Conservation (phyloP, 441 rosid genomes). For the Euphorbia celastroides region DNA sequence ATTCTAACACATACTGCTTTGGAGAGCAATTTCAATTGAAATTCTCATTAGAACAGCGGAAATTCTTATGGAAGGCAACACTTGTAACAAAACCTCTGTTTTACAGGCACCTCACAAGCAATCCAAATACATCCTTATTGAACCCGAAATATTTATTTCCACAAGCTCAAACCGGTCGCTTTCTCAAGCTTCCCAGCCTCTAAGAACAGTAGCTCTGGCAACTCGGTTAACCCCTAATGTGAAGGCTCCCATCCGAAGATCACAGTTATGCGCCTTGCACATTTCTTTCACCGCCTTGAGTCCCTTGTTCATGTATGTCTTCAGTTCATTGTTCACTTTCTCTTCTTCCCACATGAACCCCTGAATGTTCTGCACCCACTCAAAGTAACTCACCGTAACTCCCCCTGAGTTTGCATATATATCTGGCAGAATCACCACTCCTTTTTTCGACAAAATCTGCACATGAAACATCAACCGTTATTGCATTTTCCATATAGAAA, state of each 20-base stretch:
- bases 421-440: constrained; percentile 85
- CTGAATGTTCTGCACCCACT: constrained; percentile 99
- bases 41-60: neutral
- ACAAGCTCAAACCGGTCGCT: neutral
- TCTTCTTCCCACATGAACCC: constrained; percentile 99
- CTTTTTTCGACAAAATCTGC: constrained; percentile 89
- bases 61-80: neutral
- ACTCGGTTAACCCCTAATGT: constrained; percentile 91
- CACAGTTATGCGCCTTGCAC: constrained; percentile 76
- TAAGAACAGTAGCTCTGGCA: constrained; percentile 72
- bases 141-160: constrained; percentile 23
- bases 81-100: constrained; percentile 10
- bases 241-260: constrained; percentile 97
- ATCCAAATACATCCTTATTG: neutral
- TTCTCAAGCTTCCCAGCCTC: constrained; percentile 85
- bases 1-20: no score
- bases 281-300: constrained; percentile 73
- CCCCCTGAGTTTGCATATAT: constrained; percentile 95
- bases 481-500: neutral
- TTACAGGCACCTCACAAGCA: constrained; percentile 2
- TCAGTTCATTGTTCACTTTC: constrained; percentile 70
- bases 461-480: neutral
- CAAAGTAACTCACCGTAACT: constrained; percentile 93
- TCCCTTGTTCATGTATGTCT: constrained; percentile 76
- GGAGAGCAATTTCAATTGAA: no score